Evolutionary conservation across 257 asterid species (phyloP), one percentile per base, ranked within the genome.

Genomic region (Solanum sparsipilum): DNA sequence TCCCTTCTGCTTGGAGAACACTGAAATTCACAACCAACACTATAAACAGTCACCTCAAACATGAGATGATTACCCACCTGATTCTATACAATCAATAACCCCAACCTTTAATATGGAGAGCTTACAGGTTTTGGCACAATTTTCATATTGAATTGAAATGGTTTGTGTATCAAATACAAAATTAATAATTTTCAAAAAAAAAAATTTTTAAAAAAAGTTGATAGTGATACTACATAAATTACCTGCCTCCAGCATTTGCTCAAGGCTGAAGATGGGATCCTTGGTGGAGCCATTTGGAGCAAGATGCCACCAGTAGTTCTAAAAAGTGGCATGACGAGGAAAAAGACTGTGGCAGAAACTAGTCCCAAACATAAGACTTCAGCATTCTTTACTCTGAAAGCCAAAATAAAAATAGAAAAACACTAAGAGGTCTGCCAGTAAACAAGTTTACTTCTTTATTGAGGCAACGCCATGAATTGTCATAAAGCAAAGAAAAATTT

Each of bases 161-260:
- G 25, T 44, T 79, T 81, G 18, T 81, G 85, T 20, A 21, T 74
- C 52, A 74, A 74, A 21, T 11, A 31, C 13, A 32, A 58, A 27
- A 63, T 74, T 74, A 74, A 65, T 46, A 88, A 52, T 23, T 73
- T 84, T 52, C 32, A 68, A 70, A 29, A 29, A 20, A 56, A 23
- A 38, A 13, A 39, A 73, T 2, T 10, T 27, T 16, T 5, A 58
- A 16, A 72, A 21, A 41, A 84, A 21, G 21, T 41, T 12, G 48
- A 18, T 41, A 27, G 11, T 73, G 68, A 72, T 25, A 29, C 63
- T 27, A 86, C 67, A 39, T 52, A 70, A 83, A 76, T 38, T 89
- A 94, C 99, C 98, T 97, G 99, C 93, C 99, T 93, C 95, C 92
- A 90, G 94, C 96, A 96, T 92, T 96, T 97, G 92, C 94, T 92